These are phyloP conservation scores for Syzygium aqueum DNA, from an alignment of 345 rosid genomes.

Conservation along the genomic window DNA sequence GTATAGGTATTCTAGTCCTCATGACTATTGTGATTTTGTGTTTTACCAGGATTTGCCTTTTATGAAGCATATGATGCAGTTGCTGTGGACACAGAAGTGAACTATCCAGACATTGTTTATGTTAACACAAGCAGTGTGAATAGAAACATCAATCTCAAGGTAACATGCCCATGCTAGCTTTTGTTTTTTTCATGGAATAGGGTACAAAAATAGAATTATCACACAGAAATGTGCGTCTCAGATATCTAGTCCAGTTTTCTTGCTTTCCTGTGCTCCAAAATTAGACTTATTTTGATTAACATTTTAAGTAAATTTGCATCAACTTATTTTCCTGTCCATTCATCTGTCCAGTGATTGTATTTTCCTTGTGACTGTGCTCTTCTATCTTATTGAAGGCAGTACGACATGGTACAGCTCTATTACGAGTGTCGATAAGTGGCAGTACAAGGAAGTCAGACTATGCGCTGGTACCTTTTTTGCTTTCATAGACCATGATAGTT, in stretches of 20 bases:
- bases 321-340: not conserved
- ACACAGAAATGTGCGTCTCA: not conserved
- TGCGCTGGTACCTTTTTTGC: constrained; percentile 41
- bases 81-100: constrained; percentile 48
- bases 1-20: not conserved
- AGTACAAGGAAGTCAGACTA: constrained; percentile 59
- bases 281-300: not conserved
- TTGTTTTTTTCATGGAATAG: not conserved
- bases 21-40: not conserved
- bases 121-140: constrained; percentile 21
- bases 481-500: not conserved
- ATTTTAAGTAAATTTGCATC: not conserved
- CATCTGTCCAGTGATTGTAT: constrained; percentile 3
- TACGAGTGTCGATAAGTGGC: constrained; percentile 46
- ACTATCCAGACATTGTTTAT: constrained; percentile 59
- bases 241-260: not conserved
- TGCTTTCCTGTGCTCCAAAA: not conserved
- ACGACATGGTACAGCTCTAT: constrained; percentile 67
- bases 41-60: constrained; percentile 59
- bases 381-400: constrained; percentile 44
- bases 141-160: constrained; percentile 60
- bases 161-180: constrained; percentile 5
- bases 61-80: constrained; percentile 59
- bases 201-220: not conserved
- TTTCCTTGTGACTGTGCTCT: not conserved